Conservation (phyloP, 768 basidiomycete genomes). For the Podaxis mareebaensis region DNA sequence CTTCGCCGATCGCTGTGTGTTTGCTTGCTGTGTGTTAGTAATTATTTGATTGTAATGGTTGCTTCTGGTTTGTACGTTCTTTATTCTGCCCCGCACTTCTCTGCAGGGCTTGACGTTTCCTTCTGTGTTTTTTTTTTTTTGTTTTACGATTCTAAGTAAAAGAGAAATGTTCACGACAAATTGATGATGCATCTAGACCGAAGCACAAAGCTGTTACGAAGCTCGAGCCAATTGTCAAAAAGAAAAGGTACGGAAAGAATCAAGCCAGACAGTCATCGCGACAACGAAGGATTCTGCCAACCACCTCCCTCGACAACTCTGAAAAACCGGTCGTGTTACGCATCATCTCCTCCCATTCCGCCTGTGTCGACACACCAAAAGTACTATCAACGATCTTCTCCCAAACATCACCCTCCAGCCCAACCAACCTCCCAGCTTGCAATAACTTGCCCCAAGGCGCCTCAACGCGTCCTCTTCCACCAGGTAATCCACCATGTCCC, state of each 20-base stretch:
- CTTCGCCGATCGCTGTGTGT: constrained; percentile 10
- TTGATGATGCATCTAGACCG: not conserved
- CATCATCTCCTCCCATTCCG: constrained; percentile 58
- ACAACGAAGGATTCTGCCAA: constrained; percentile 52
- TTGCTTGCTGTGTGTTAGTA: constrained; percentile 19
- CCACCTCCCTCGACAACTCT: constrained; percentile 65
- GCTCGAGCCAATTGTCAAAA: not conserved
- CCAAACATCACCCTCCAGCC: constrained; percentile 57
- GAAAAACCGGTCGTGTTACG: constrained; percentile 55
- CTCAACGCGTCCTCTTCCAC: constrained; percentile 56
- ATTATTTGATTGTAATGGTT: constrained; percentile 22
- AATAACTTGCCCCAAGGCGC: constrained; percentile 76
- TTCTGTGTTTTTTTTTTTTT: constrained; percentile 25
- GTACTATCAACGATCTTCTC: constrained; percentile 44
- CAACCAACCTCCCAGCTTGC: constrained; percentile 69
- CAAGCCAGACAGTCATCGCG: constrained; percentile 31
- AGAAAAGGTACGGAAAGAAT: constrained; percentile 13
- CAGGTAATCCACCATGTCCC: constrained; percentile 31
- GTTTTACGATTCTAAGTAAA: constrained; percentile 22
- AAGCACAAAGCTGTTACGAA: not conserved
- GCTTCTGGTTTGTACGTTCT: constrained; percentile 24
- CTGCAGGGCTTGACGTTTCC: constrained; percentile 27
- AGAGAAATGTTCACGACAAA: constrained; percentile 14
- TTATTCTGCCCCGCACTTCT: constrained; percentile 18
- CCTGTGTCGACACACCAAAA: constrained; percentile 46